phyloP scores from a whole-genome alignment of 1,139 yeast species.

The Geotrichum reessii region DNA sequence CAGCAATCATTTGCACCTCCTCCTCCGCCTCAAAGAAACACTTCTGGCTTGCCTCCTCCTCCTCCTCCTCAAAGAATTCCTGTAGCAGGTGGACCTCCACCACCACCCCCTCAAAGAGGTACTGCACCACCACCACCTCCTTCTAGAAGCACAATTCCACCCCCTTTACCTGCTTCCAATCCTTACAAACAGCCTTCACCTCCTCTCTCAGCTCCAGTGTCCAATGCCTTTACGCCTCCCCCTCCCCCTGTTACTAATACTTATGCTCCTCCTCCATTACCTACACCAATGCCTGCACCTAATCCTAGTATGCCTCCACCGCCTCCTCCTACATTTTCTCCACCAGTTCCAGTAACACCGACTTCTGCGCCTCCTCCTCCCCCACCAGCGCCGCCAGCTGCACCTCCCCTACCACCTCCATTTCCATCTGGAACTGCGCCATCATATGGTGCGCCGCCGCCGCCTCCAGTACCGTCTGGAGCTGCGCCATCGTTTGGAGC shows the following conservation, averaged over 20 bases:
- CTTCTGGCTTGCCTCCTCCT: constrained; percentile 24
- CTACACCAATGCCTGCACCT: constrained; percentile 27
- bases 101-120: constrained; percentile 31
- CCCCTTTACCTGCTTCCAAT: constrained; percentile 20
- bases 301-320: constrained; percentile 27
- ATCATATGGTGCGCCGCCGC: constrained; percentile 21
- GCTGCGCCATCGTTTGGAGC: constrained; percentile 22
- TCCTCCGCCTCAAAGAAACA: constrained; percentile 21
- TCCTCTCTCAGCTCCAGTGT: constrained; percentile 18
- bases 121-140: constrained; percentile 26
- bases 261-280: constrained; percentile 26
- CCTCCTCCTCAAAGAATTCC: constrained; percentile 25
- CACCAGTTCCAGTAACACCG: constrained; percentile 24
- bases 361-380: constrained; percentile 33
- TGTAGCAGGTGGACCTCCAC: constrained; percentile 29
- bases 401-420: constrained; percentile 36
- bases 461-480: constrained; percentile 23
- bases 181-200: constrained; percentile 18
- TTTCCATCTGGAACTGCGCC: constrained; percentile 39
- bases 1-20: constrained; percentile 24
- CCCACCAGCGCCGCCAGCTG: constrained; percentile 29
- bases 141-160: constrained; percentile 22
- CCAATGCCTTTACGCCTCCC: constrained; percentile 23
- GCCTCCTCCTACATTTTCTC: constrained; percentile 30
- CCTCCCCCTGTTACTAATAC: constrained; percentile 30